Base-by-base conservation (phyloP, 371 early-diverging fungal genomes). In the Mortierella sp. region DNA sequence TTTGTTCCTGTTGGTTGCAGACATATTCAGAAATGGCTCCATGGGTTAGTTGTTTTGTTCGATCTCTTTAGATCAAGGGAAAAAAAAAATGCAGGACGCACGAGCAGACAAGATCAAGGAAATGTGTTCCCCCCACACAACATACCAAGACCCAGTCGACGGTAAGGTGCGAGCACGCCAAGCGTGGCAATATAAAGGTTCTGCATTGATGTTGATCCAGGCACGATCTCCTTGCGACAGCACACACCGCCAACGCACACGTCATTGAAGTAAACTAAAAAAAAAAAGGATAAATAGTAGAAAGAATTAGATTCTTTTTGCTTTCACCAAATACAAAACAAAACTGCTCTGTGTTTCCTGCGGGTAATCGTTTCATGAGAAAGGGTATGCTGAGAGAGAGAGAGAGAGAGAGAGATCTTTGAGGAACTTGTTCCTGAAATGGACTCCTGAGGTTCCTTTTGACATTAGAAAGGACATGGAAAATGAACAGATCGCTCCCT, bases 111-210 rank as follows among this genome's bases (percentile, higher is more conserved):
- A 53, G 0, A 55, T 26, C n/a, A n/a, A n/a, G n/a, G n/a, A 47
- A 43, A 25, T 30, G 19, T 43, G 44, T 26, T n/a, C 26, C 28
- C 44, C 16, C 4, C 37, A 7, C 6, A 12, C 23, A 11, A 28
- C 75, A 68, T 83, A 93, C 96, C 98, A 52, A 98, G 83, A 9
- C 95, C 94, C 45, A 92, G 85, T 11, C 91, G 81, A 47, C 99
- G 87, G 79, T 93, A 97, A 9, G 94, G 91, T 12, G 94, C 90
- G 55, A 97, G 84, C 43, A 98, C 97, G 44, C 99, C 97, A 55
- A 98, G 84, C 0, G 99, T 98, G 94, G 97, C 97, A 70, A 98
- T 93, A 74, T 98, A 98, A 23, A 96, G 82, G 51, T 85, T 81
- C 37, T 81, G 80, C 43, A 60, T 19, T 29, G 83, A 75, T 9